Conservation (phyloP, 768 basidiomycete species). For the Pleurotus cornucopiae region DNA sequence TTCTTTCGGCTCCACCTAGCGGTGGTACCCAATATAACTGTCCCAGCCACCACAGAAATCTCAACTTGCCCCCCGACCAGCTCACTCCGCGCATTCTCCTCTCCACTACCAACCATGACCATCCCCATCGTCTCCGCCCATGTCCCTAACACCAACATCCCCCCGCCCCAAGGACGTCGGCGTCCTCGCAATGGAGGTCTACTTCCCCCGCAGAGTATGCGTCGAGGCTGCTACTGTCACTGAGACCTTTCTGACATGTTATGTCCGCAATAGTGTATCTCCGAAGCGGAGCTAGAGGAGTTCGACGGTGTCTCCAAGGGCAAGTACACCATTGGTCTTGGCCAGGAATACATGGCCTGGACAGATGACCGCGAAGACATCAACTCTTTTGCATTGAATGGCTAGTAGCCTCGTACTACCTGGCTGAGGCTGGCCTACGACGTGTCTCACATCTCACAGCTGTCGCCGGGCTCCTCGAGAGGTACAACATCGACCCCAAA, state of each 20-base stretch:
- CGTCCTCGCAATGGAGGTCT: conserved; percentile 89
- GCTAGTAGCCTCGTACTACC: conserved; percentile 29
- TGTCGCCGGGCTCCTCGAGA: conserved; percentile 84
- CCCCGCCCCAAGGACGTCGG: conserved; percentile 89
- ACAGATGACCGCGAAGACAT: conserved; percentile 98
- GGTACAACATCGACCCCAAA: conserved; percentile 94
- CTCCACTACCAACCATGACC: conserved; percentile 28
- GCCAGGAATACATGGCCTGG: conserved; percentile 98
- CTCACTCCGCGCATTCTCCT: conserved; percentile 12
- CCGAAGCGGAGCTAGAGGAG: conserved; percentile 88
- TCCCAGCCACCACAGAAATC: background rate
- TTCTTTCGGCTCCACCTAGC: background rate
- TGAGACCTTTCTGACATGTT: conserved; percentile 1
- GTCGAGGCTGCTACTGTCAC: conserved; percentile 9
- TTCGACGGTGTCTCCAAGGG: conserved; percentile 93
- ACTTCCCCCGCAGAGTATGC: conserved; percentile 88
- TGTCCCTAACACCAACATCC: conserved; percentile 28
- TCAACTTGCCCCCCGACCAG: conserved; percentile 6
- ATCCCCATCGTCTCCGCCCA: conserved; percentile 30
- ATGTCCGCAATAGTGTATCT: conserved; percentile 67
- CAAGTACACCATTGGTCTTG: conserved; percentile 98
- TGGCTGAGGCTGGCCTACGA: background rate
- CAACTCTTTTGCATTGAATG: conserved; percentile 94
- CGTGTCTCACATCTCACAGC: conserved; percentile 38
- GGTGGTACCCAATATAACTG: conserved; percentile 10